Base-by-base conservation (phyloP, 2,329 filamentous ascomycete genomes). In the Paracoccidioides brasiliensis region DNA sequence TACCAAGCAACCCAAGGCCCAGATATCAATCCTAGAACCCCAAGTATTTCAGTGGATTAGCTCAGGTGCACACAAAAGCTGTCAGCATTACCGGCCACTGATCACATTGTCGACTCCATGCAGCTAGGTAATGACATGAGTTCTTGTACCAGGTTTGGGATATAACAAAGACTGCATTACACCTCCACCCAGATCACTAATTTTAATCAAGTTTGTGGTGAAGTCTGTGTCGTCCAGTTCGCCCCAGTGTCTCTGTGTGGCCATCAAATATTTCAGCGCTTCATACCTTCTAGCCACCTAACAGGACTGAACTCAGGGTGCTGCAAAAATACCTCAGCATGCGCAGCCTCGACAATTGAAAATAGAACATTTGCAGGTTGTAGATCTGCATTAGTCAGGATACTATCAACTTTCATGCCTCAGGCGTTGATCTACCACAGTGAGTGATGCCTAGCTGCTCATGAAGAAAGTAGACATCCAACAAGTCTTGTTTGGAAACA, bases 121-220 rank as follows among this genome's bases (percentile, higher is more conserved):
- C 28, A 43, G 54, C 55, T 57, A 53, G 50, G 41, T 33, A 33
- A 53, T 42, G 37, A 35, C 28, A 43, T 52, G 38, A 52, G 38
- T 52, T 50, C 22, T 46, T 46, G 44, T 46, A 46, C 14, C 44
- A 46, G 28, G 2, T 33, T 35, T 53, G 50, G 22, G 28, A 53
- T 43, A 53, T 52, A 43, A 53, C n/a, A 53, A 43, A 8, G 15
- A 22, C 30, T 33, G 50, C 28, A 57, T 55, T 42, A 50, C 60
- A 63, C 61, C 62, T 58, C 60, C 60, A 55, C 59, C 63, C 33
- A 64, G 28, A 58, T 64, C 62, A 45, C 61, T 59, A 56, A 64
- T 62, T 55, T 54, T 61, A 30, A 62, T 56, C 30, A 57, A 14
- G 12, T 60, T 55, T 15, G n/a, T 57, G 10, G 60, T 57, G 50